Evolutionary conservation across 192 early-diverging fungal genomes (phyloP), one percentile per base, ranked within the genome.

Genomic region (Kickxella alabastrina): DNA sequence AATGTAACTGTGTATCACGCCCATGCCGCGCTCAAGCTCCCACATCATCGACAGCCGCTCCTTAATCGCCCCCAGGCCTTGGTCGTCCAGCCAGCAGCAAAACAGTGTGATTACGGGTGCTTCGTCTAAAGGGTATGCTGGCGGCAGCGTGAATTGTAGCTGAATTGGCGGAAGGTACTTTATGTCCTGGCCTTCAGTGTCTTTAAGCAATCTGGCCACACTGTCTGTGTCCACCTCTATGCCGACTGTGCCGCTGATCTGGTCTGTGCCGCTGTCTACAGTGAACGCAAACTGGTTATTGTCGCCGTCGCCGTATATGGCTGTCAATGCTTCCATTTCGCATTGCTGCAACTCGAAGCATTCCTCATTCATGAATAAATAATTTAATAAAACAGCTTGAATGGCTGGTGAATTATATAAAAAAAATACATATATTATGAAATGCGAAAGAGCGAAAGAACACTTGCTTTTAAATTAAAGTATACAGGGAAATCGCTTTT

Each of bases 251-350:
- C 57, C 57, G 17, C 41, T 36, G 29, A 47, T 2, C 3, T n/a
- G 35, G 4, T 18, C 17, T 6, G 28, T 52, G 24, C 19, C 40
- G 28, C 14, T 23, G 35, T 28, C 32, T 17, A 14, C 21, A 9
- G 25, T 39, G 15, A 22, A 47, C 9, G 15, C 25, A 15, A 47
- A 37, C 24, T 3, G 19, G 14, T 13, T 17, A 6, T 6, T 29
- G 43, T 38, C 25, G 15, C 17, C 39, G 23, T 51, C 49, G 34
- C 25, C 47, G 60, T 62, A 62, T 23, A 62, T 54, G 14, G 52
- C 60, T 0, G 28, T 29, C 19, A 62, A 38, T 3, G 52, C 60
- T 27, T 54, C 52, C 60, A 62, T 62, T 41, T 62, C 60, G 19
- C 39, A 39, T 3, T 29, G 46, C 60, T 62, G 60, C 26, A 55